Conservation (phyloP, 2,329 filamentous ascomycete species). For the Pseudogymnoascus sp. region DNA sequence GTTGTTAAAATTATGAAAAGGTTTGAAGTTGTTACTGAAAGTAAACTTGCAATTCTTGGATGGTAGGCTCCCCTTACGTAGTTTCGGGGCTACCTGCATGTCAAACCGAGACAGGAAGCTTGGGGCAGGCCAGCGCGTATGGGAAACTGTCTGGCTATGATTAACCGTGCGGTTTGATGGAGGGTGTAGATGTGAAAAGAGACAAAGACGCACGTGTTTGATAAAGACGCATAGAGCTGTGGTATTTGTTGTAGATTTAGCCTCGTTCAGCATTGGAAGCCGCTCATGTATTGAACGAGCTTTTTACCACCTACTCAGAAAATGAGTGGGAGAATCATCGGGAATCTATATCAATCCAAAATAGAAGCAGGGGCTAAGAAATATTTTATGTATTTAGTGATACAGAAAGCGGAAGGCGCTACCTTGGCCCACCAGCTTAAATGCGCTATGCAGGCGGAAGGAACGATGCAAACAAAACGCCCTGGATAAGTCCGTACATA, state of each 20-base stretch:
- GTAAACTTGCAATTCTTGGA: neutral
- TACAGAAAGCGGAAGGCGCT: neutral
- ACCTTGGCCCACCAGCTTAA: neutral
- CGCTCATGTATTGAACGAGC: neutral
- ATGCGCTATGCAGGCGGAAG: slow-evolving; percentile 68
- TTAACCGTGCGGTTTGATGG: neutral
- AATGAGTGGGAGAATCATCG: neutral
- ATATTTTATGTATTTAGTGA: neutral
- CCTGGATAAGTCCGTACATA: slow-evolving; percentile 78
- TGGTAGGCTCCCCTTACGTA: neutral
- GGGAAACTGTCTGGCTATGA: neutral
- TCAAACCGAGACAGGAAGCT: neutral
- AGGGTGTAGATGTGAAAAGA: neutral
- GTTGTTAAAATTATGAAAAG: neutral
- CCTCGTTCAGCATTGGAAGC: neutral
- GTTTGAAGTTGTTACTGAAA: neutral
- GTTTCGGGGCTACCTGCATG: slow-evolving; percentile 2
- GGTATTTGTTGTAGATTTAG: neutral
- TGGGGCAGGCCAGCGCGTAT: neutral
- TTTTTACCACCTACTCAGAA: neutral
- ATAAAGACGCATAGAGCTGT: neutral
- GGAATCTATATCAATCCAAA: neutral
- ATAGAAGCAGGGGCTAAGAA: neutral
- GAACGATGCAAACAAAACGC: slow-evolving; percentile 77
- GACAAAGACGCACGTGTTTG: neutral